Evolutionary conservation across 352 stramenopile genomes (phyloP).

Genomic region (Phytophthora palmivora): DNA sequence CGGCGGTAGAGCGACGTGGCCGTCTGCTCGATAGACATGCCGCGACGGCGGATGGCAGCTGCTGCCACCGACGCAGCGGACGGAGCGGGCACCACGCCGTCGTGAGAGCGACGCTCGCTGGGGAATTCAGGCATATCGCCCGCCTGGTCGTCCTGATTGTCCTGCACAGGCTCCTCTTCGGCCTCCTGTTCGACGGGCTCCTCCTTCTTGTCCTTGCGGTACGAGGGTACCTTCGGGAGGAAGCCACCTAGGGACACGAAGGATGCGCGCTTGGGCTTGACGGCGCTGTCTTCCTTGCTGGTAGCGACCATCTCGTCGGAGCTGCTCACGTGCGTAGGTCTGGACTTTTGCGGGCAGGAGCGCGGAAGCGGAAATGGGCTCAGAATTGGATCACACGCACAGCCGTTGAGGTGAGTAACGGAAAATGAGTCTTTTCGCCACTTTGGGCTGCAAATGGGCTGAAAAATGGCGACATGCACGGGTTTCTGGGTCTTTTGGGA

Average conservation of each 20-base stretch:
- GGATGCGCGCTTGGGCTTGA: conserved; percentile 59
- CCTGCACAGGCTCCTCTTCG: conserved; percentile 38
- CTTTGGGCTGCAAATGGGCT: not conserved
- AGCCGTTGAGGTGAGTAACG: conserved; percentile 15
- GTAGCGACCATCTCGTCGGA: conserved; percentile 49
- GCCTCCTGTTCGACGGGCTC: conserved; percentile 27
- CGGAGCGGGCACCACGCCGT: conserved; percentile 36
- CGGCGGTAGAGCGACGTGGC: conserved; percentile 56
- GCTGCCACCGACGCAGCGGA: conserved; percentile 40
- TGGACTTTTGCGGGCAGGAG: conserved; percentile 35
- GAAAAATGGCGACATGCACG: conserved; percentile 3
- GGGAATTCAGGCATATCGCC: conserved; percentile 55
- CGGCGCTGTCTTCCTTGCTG: conserved; percentile 45
- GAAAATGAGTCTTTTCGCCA: not conserved
- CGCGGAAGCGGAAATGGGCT: conserved; percentile 17
- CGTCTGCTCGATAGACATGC: conserved; percentile 65
- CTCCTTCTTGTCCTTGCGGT: conserved; percentile 54
- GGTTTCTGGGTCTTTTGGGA: not conserved
- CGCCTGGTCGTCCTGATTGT: conserved; percentile 52
- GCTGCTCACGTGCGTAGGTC: conserved; percentile 16
- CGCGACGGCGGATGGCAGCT: conserved; percentile 44
- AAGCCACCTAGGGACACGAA: conserved; percentile 59
- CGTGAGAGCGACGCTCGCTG: conserved; percentile 52
- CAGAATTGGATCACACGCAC: conserved; percentile 11
- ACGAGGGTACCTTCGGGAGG: conserved; percentile 65